Base-by-base conservation (phyloP, 768 basidiomycete species). In the Tylopilus plumbeoviolaceoides region DNA sequence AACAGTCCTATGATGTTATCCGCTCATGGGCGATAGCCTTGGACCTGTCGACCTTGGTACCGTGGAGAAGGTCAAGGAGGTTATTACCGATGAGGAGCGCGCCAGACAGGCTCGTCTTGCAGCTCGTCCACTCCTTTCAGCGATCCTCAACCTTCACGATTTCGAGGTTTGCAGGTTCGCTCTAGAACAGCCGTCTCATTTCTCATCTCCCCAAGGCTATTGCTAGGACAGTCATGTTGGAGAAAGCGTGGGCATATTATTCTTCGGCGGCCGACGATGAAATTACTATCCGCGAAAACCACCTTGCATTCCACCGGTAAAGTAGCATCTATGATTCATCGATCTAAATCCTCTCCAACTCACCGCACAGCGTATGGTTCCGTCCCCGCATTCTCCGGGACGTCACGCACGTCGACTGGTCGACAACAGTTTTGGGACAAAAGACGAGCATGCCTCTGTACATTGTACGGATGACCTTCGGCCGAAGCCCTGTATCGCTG, bases 191-290 rank as follows among this genome's bases (percentile, higher is more conserved):
- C 58, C 23, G 39, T 48, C 36, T 58, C 42, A 11, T 47, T 23
- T n/a, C 39, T 62, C 48, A 61, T 1, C 30, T 15, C 25, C n/a
- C 18, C 28, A 52, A 92, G 90, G 80, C 88, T 17, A 84, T 98
- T 48, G 94, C 92, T 9, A 87, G 80, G 68, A 75, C 75, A 60
- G 85, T 90, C 11, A 85, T 98, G 76, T 72, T 84, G 2, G 85
- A 87, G 31, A 91, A 91, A 66, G 91, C 91, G 0, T 98, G 95
- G 95, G 95, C 94, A 6, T 95, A 95, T 68, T 95, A 98, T 64
- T 92, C 89, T 1, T 94, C 91, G n/a, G 95, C 93, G 17, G 85
- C 95, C 7, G 95, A 98, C 65, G 95, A 98, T 60, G 93, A 97
- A 70, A 91, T 94, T 42, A 94, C 92, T 28, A 75, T 80, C 54